Conservation (phyloP, 2,329 filamentous ascomycete species). For the Xylaria sp. region DNA sequence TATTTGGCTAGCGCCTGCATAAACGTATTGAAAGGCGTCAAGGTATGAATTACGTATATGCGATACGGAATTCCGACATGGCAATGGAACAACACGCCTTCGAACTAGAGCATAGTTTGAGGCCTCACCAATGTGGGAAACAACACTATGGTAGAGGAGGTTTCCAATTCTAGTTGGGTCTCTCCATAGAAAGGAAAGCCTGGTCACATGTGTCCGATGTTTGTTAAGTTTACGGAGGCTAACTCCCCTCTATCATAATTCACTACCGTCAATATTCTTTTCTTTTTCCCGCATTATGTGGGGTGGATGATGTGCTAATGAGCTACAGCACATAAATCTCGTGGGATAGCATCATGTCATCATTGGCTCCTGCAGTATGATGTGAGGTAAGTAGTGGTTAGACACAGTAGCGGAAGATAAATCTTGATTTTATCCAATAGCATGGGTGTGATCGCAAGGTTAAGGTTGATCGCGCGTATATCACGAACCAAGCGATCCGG, state of each 20-base stretch:
- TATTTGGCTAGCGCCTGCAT: not conserved
- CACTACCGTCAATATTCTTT: not conserved
- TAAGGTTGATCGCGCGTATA: conserved; percentile 17
- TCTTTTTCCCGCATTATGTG: conserved; percentile 13
- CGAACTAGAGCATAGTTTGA: not conserved
- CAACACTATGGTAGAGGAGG: conserved; percentile 14
- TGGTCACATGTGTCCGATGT: not conserved
- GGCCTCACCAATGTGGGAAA: not conserved
- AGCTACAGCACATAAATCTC: conserved; percentile 10
- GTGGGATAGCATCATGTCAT: conserved; percentile 16
- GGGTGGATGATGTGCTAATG: conserved; percentile 17
- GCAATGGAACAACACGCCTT: conserved; percentile 20
- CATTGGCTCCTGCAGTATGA: conserved; percentile 23
- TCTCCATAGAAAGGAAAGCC: conserved; percentile 1
- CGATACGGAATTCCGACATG: conserved; percentile 11
- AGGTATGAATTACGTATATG: not conserved
- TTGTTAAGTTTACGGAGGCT: not conserved
- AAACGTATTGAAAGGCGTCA: conserved; percentile 8
- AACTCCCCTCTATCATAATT: conserved; percentile 1
- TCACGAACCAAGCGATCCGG: conserved; percentile 14
- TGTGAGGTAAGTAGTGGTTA: conserved; percentile 1
- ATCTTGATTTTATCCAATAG: conserved; percentile 22
- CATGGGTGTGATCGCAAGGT: not conserved
- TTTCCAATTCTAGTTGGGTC: conserved; percentile 5
- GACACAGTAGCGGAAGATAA: not conserved